These are phyloP conservation scores for Brasenia schreberi DNA, from an alignment of 164 flowering plant species.

Conservation along the genomic window DNA sequence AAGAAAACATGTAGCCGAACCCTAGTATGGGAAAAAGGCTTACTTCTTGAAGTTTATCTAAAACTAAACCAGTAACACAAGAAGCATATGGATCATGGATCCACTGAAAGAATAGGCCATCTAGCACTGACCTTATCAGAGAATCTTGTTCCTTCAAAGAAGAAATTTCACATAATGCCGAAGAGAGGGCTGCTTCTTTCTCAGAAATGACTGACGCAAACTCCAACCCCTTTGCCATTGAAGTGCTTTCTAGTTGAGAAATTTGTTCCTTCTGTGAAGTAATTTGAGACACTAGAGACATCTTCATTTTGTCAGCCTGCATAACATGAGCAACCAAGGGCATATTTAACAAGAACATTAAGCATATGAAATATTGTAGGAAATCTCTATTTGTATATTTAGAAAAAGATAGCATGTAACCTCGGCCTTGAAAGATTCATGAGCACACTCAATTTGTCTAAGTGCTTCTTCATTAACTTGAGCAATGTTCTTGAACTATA, in stretches of 20 bases:
- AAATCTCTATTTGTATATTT: not conserved
- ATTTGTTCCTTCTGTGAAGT: slow-evolving; percentile 39
- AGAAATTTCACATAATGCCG: slow-evolving; percentile 42
- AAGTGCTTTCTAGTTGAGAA: slow-evolving; percentile 51
- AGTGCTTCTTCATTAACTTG: slow-evolving; percentile 78
- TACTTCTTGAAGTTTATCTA: not conserved
- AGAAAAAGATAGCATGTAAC: slow-evolving; percentile 13
- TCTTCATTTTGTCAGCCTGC: slow-evolving; percentile 57
- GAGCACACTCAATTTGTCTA: slow-evolving; percentile 70
- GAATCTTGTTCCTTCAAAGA: slow-evolving; percentile 45
- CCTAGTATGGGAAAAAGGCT: too few relatives aligned
- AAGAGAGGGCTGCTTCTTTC: slow-evolving; percentile 56
- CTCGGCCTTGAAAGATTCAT: slow-evolving; percentile 61
- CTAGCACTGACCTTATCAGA: slow-evolving; percentile 23
- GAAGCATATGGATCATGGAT: too few relatives aligned
- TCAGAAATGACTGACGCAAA: slow-evolving; percentile 40
- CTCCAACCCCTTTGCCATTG: slow-evolving; percentile 33
- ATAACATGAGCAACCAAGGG: slow-evolving; percentile 1
- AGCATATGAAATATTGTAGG: not conserved
- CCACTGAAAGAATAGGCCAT: too few relatives aligned
- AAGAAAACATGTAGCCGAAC: too few relatives aligned
- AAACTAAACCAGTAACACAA: not conserved
- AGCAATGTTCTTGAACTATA: slow-evolving; percentile 82
- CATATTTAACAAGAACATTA: not conserved
- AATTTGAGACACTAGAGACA: slow-evolving; percentile 59